phyloP scores from a whole-genome alignment of 148 eudicot species.

The Chenopodium album region DNA sequence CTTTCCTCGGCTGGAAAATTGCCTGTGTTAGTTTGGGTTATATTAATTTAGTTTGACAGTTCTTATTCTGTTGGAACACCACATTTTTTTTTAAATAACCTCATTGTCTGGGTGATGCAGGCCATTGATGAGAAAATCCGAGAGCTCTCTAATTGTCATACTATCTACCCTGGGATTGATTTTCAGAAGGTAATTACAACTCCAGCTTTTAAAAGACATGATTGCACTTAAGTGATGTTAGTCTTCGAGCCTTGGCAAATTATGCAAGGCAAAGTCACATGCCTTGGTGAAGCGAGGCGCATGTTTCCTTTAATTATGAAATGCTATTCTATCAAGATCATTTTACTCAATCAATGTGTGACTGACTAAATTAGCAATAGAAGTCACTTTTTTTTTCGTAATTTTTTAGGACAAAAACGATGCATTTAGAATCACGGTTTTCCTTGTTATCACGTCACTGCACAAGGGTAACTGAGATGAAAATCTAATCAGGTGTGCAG shows the following conservation, averaged over 20 bases:
- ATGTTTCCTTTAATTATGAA: background rate
- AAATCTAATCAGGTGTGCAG: background rate
- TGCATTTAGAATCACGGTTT: background rate
- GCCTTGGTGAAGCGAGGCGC: background rate
- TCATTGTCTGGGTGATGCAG: constrained; percentile 38
- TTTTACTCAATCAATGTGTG: background rate
- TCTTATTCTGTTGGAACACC: background rate
- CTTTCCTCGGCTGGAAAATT: background rate
- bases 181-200: constrained; percentile 69
- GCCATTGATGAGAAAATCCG: constrained; percentile 96
- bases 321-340: background rate
- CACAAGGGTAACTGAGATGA: no score
- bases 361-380: background rate
- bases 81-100: background rate
- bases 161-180: constrained; percentile 70
- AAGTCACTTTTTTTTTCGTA: background rate
- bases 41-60: constrained; percentile 4
- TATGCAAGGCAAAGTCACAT: background rate
- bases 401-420: background rate
- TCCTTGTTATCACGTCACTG: no score
- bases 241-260: background rate
- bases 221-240: background rate
- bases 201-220: background rate
- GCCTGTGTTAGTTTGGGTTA: background rate
- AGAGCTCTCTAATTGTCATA: constrained; percentile 92